These are phyloP conservation scores for Nicotiana otophora DNA, from an alignment of 257 asterid genomes.

Conservation along the genomic window DNA sequence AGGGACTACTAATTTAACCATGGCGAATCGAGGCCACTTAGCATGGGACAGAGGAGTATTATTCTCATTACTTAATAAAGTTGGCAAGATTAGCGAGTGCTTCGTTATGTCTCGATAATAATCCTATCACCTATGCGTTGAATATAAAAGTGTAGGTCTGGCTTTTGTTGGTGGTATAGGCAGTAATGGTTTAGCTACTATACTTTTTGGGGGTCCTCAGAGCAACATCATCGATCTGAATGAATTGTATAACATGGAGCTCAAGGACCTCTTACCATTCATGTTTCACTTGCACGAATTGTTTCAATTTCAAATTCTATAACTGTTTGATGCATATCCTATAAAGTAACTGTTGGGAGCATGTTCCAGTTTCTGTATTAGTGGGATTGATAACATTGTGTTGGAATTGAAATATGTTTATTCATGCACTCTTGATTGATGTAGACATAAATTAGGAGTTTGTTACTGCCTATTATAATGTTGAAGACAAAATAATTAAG, in stretches of 20 bases:
- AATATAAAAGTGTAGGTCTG: background rate
- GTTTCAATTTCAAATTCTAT: background rate
- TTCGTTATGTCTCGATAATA: background rate
- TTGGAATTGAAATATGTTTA: background rate
- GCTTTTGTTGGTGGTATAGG: background rate
- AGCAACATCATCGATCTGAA: background rate
- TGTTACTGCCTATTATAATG: background rate
- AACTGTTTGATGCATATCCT: background rate
- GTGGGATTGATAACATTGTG: background rate
- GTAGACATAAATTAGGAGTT: background rate
- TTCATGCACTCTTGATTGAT: background rate
- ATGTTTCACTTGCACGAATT: background rate
- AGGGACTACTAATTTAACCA: background rate
- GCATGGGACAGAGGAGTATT: background rate
- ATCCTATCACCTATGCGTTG: background rate
- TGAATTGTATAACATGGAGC: background rate
- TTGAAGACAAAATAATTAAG: background rate
- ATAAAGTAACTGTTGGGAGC: background rate
- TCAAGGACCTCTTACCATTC: background rate
- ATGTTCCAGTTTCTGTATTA: background rate
- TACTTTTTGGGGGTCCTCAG: background rate
- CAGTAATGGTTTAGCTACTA: background rate
- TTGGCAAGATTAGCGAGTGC: background rate
- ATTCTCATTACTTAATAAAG: background rate
- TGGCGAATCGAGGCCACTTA: background rate